These are phyloP conservation scores for Trametes sanguinea DNA, from an alignment of 768 basidiomycete species.

Conservation along the genomic window DNA sequence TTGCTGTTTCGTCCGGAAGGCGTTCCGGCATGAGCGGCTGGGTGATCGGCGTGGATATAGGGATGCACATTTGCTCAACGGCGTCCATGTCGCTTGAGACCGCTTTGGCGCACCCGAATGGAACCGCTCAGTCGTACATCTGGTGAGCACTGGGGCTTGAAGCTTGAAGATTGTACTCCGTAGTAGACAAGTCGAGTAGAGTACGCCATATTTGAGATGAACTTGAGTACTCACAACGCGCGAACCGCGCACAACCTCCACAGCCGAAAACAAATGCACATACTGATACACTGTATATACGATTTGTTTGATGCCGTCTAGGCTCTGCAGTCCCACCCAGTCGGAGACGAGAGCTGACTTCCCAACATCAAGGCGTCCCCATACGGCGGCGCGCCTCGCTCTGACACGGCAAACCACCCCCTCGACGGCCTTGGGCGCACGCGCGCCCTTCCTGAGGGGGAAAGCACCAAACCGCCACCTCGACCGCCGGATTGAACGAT, in stretches of 20 bases:
- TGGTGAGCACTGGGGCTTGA: too few relatives aligned
- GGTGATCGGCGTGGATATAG: background rate
- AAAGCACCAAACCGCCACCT: slow-evolving; percentile 31
- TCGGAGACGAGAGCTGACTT: slow-evolving; percentile 29
- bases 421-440: slow-evolving; percentile 30
- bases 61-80: too few relatives aligned
- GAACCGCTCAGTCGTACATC: too few relatives aligned
- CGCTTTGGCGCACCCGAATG: too few relatives aligned
- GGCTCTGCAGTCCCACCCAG: slow-evolving; percentile 28
- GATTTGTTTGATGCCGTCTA: slow-evolving; percentile 32
- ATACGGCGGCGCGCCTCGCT: slow-evolving; percentile 24
- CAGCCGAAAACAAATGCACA: too few relatives aligned
- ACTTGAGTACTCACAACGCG: too few relatives aligned
- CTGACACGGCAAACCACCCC: slow-evolving; percentile 37
- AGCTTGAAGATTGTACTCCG: too few relatives aligned
- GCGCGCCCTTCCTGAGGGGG: slow-evolving; percentile 29
- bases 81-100: too few relatives aligned
- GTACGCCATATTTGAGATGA: too few relatives aligned
- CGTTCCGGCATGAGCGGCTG: background rate
- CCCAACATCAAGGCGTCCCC: slow-evolving; percentile 24
- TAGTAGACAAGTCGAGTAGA: too few relatives aligned
- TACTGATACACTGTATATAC: too few relatives aligned
- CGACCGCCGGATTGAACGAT: slow-evolving; percentile 24
- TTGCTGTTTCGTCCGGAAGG: background rate
- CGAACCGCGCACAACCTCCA: too few relatives aligned